Evolutionary conservation across 2,329 filamentous ascomycete genomes (phyloP).

Genomic region (Penicillium palitans): DNA sequence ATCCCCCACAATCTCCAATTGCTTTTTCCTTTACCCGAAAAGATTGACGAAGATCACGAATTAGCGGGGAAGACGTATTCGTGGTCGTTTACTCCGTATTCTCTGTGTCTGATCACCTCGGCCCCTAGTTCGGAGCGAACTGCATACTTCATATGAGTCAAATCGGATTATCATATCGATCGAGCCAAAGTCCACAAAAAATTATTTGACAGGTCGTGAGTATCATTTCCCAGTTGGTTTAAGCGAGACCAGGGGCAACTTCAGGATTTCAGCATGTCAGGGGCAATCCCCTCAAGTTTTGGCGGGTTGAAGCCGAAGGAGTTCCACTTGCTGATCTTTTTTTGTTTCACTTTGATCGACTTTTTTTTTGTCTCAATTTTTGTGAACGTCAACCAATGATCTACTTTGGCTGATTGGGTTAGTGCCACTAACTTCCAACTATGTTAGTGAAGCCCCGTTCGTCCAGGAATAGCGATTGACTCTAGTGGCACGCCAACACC

Average conservation of each 20-base stretch:
- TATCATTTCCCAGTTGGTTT: conserved; percentile 22
- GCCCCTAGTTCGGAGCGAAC: background rate
- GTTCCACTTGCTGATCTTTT: conserved; percentile 3
- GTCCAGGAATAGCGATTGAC: background rate
- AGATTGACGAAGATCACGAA: background rate
- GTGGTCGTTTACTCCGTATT: conserved; percentile 3
- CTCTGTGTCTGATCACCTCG: conserved; percentile 3
- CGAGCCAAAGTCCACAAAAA: too few relatives aligned
- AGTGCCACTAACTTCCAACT: background rate
- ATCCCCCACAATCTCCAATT: background rate
- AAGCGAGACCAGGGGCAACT: conserved; percentile 17
- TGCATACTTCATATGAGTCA: conserved; percentile 9
- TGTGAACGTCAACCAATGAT: background rate
- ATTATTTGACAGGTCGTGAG: conserved; percentile 8
- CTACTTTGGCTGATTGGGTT: background rate
- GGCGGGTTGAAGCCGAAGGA: background rate
- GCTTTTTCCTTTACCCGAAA: background rate
- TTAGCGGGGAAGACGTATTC: conserved; percentile 6
- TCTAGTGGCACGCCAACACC: background rate
- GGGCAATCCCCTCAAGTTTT: conserved; percentile 14
- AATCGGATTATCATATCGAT: background rate
- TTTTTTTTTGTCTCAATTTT: background rate
- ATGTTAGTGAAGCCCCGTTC: background rate
- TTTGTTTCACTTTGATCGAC: background rate
- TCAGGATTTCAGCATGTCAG: conserved; percentile 8